Evolutionary conservation across 2,329 filamentous ascomycete species (phyloP).

Genomic region (Mycosphaerella sp.): DNA sequence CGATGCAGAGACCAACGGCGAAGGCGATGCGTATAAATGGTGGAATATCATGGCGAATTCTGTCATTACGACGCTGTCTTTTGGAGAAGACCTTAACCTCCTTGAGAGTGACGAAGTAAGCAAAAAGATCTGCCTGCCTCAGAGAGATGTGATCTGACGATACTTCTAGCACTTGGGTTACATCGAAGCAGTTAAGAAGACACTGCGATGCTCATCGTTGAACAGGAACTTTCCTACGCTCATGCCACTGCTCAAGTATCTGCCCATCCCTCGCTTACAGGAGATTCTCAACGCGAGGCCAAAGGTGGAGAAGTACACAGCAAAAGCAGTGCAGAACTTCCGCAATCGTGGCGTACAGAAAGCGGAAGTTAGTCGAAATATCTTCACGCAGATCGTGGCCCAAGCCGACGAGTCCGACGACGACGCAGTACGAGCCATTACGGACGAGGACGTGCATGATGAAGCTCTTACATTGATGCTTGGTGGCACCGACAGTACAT

Average conservation of each 20-base stretch:
- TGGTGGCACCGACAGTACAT: slow-evolving; percentile 28
- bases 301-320: slow-evolving; percentile 17
- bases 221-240: slow-evolving; percentile 17
- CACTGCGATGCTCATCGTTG: slow-evolving; percentile 15
- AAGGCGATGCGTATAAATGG: slow-evolving; percentile 37
- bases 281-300: slow-evolving; percentile 16
- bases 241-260: slow-evolving; percentile 15
- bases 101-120: slow-evolving; percentile 23
- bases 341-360: slow-evolving; percentile 6
- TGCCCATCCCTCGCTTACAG: slow-evolving; percentile 15
- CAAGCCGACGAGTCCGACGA: slow-evolving; percentile 15
- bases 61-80: slow-evolving; percentile 34
- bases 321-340: slow-evolving; percentile 17
- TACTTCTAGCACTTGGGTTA: slow-evolving; percentile 12
- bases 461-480: slow-evolving; percentile 26
- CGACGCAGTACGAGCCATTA: slow-evolving; percentile 16
- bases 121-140: not conserved
- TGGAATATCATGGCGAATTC: slow-evolving; percentile 36
- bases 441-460: slow-evolving; percentile 23
- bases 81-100: slow-evolving; percentile 36
- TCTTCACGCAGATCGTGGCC: slow-evolving; percentile 19
- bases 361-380: slow-evolving; percentile 11
- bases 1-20: slow-evolving; percentile 24
- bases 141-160: not conserved
- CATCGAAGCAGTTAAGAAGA: slow-evolving; percentile 17